Conservation (phyloP, 1,139 yeast genomes). For the Candida sp. region DNA sequence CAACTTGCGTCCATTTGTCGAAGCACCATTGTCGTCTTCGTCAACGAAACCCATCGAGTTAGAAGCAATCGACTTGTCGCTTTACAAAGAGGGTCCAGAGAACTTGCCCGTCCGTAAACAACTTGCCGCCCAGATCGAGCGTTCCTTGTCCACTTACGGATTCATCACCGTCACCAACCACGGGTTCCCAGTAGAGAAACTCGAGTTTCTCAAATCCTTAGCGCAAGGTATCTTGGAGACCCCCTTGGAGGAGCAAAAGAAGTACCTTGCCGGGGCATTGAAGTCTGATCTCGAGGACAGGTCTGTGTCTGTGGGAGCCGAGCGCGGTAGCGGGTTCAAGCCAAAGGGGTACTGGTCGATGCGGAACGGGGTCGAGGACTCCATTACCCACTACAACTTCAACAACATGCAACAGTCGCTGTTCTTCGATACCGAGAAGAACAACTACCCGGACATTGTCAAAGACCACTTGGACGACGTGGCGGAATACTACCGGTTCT, state of each 20-base stretch:
- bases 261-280: constrained; percentile 37
- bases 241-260: constrained; percentile 44
- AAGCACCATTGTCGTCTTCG: constrained; percentile 24
- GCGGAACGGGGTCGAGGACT: constrained; percentile 33
- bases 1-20: constrained; percentile 36
- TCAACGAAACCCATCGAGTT: constrained; percentile 27
- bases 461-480: constrained; percentile 29
- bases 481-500: constrained; percentile 27
- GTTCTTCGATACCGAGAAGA: constrained; percentile 21
- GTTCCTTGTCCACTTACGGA: constrained; percentile 47
- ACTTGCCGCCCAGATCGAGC: constrained; percentile 36
- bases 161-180: constrained; percentile 46
- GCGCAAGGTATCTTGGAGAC: constrained; percentile 42
- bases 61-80: constrained; percentile 39
- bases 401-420: constrained; percentile 25
- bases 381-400: constrained; percentile 32
- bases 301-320: constrained; percentile 31
- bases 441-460: constrained; percentile 32
- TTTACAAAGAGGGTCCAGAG: constrained; percentile 38
- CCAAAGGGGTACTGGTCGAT: constrained; percentile 36
- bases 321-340: constrained; percentile 33
- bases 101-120: constrained; percentile 24
- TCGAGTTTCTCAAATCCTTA: constrained; percentile 36
- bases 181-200: constrained; percentile 31
- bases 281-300: constrained; percentile 35